A percentile compares a stretch with the other conserved stretches of the same genome.
Evolutionary conservation across 345 rosid species (phyloP).

Genomic region (Erysimum cheiranthoides): DNA sequence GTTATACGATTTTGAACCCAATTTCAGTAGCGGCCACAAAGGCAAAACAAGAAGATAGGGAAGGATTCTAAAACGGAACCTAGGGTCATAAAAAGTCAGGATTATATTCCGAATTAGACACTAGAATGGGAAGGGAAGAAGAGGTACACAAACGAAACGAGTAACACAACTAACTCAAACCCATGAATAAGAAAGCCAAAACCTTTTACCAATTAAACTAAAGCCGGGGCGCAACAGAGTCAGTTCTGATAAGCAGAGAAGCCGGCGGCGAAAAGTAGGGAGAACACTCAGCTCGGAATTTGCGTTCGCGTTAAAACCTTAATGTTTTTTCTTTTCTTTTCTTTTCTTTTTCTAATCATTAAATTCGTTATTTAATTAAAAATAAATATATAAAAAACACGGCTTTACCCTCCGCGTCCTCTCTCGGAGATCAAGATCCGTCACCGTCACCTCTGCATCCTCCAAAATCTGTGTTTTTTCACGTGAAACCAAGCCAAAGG

Average conservation of each 20-base stretch:
- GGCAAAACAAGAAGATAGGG: neutral
- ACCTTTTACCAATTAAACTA: no score
- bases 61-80: neutral
- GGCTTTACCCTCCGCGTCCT: neutral
- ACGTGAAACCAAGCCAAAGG: constrained; percentile 21
- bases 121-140: neutral
- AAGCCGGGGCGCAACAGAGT: constrained; percentile 9
- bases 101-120: neutral
- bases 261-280: constrained; percentile 34
- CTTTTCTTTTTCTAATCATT: no score
- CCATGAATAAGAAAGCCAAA: no score
- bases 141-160: neutral
- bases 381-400: constrained; percentile 12
- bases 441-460: constrained; percentile 38
- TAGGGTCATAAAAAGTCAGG: neutral
- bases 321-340: neutral
- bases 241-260: constrained; percentile 11
- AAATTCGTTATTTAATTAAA: constrained; percentile 14
- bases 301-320: constrained; percentile 36
- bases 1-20: neutral
- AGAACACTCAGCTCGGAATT: neutral
- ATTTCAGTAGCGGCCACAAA: neutral
- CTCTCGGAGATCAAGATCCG: constrained; percentile 43
- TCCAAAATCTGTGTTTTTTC: constrained; percentile 1
- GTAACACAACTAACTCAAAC: no score